Conservation (phyloP, 257 asterid species). For the Ilex aquifolium region DNA sequence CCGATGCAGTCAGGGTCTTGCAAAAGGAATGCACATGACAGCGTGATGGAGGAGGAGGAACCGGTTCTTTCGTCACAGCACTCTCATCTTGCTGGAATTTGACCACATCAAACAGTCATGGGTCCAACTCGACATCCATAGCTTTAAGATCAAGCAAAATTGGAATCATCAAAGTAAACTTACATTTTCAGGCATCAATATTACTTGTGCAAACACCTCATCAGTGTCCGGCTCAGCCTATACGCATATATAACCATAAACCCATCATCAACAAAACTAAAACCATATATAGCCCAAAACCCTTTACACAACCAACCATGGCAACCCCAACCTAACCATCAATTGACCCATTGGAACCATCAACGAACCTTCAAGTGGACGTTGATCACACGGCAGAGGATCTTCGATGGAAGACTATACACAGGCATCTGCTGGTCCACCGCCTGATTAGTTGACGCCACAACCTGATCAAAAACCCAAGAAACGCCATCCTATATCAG, state of each 20-base stretch:
- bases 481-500: not conserved
- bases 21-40: slow-evolving; percentile 89
- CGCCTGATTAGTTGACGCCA: slow-evolving; percentile 90
- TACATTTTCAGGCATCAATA: slow-evolving; percentile 78
- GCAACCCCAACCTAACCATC: not conserved
- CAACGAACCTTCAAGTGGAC: slow-evolving; percentile 66
- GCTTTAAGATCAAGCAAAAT: not conserved
- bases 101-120: slow-evolving; percentile 2
- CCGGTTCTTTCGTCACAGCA: slow-evolving; percentile 56
- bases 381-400: slow-evolving; percentile 78
- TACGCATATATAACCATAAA: not conserved
- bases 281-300: not conserved
- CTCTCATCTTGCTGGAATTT: slow-evolving; percentile 69
- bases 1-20: slow-evolving; percentile 94
- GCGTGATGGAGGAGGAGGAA: slow-evolving; percentile 46
- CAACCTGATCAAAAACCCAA: slow-evolving; percentile 50
- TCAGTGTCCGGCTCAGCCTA: slow-evolving; percentile 98
- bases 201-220: slow-evolving; percentile 92
- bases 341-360: not conserved
- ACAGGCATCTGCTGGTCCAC: slow-evolving; percentile 95
- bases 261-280: slow-evolving; percentile 5
- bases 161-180: slow-evolving; percentile 6
- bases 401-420: slow-evolving; percentile 83
- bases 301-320: not conserved
- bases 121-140: not conserved